phyloP scores from a whole-genome alignment of 352 stramenopile genomes.

The Phytophthora uliginosa region DNA sequence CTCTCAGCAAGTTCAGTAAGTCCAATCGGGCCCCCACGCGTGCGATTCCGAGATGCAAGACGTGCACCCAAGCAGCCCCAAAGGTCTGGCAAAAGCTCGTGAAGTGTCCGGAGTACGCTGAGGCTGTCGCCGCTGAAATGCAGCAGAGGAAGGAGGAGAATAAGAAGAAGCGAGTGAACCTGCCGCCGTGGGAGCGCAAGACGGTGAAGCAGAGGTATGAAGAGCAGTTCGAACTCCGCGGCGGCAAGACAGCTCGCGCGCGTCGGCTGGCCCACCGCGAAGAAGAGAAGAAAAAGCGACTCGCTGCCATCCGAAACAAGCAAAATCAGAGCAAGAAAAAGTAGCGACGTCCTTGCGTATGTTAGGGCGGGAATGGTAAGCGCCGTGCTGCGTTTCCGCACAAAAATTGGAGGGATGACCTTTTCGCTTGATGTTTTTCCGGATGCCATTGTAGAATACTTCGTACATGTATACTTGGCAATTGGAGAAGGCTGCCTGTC shows the following conservation, averaged over 20 bases:
- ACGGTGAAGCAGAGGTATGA: conserved; percentile 21
- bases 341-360: background rate
- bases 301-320: conserved; percentile 4
- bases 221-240: conserved; percentile 17
- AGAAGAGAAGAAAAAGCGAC: conserved; percentile 5
- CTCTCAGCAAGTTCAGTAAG: conserved; percentile 14
- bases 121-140: conserved; percentile 10
- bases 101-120: conserved; percentile 4
- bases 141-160: conserved; percentile 1
- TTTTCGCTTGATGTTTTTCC: no score
- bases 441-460: background rate
- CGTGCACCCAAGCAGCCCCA: conserved; percentile 14
- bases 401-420: no score
- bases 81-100: background rate
- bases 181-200: conserved; percentile 23
- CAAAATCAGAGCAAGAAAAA: conserved; percentile 3
- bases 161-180: background rate
- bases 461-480: background rate
- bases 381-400: no score
- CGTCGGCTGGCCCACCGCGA: conserved; percentile 8
- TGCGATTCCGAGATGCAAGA: conserved; percentile 26
- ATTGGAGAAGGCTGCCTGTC: background rate
- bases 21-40: background rate
- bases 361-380: background rate
- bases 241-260: conserved; percentile 23